These are phyloP conservation scores for Pleurotus sapidus DNA, from an alignment of 768 basidiomycete species.

Conservation along the genomic window DNA sequence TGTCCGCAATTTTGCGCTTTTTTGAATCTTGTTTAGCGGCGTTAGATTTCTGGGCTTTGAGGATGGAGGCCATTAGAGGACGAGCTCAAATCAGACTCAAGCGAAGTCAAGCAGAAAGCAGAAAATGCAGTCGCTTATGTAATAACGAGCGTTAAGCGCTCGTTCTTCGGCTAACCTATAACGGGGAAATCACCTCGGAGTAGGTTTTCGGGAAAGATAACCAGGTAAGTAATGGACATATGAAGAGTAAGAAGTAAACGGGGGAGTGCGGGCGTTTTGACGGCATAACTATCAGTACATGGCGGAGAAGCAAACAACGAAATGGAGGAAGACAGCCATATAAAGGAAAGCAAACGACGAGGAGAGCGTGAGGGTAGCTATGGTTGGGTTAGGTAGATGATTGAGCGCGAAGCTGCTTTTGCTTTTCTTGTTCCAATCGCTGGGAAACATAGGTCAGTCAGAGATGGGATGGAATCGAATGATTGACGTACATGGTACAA, in stretches of 20 bases:
- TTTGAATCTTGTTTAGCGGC: slow-evolving; percentile 46
- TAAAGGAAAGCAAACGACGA: neutral
- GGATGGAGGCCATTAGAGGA: slow-evolving; percentile 55
- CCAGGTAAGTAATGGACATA: neutral
- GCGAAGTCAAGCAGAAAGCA: neutral
- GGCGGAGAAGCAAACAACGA: neutral
- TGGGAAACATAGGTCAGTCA: slow-evolving; percentile 23
- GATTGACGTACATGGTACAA: slow-evolving; percentile 69
- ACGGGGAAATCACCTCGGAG: too few relatives aligned
- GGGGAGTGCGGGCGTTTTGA: neutral
- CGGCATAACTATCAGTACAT: neutral
- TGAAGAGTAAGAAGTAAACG: neutral
- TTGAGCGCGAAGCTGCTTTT: slow-evolving; percentile 65
- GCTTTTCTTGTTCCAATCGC: slow-evolving; percentile 88
- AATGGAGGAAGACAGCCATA: neutral
- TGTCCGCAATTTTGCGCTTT: slow-evolving; percentile 61
- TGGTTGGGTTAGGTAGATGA: slow-evolving; percentile 13
- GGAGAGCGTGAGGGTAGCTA: neutral
- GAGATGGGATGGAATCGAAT: slow-evolving; percentile 12
- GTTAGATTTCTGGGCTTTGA: slow-evolving; percentile 61
- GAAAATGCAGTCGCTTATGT: slow-evolving; percentile 7
- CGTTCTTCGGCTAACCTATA: too few relatives aligned
- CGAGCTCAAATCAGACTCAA: too few relatives aligned
- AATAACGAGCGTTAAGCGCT: slow-evolving; percentile 9
- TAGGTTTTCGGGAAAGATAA: neutral